Evolutionary conservation across 805 yeast species (phyloP).

Genomic region (Candida silvicultrix): DNA sequence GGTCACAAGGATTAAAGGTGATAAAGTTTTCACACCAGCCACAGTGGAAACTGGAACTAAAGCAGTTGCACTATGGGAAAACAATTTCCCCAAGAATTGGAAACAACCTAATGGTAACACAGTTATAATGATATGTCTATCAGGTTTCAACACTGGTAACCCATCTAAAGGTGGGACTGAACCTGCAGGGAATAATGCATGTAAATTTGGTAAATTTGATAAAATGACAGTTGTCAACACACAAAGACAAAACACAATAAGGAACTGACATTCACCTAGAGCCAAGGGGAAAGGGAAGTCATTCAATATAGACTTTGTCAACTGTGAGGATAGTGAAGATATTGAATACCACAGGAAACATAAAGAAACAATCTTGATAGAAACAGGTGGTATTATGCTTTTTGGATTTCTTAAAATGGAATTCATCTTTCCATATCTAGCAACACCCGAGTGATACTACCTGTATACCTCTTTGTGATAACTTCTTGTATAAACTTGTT

Average conservation of each 20-base stretch:
- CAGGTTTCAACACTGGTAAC: constrained; percentile 25
- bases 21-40: constrained; percentile 61
- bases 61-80: constrained; percentile 59
- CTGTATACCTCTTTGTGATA: too few species aligned
- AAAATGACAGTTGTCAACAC: constrained; percentile 30
- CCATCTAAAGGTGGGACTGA: constrained; percentile 37
- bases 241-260: constrained; percentile 42
- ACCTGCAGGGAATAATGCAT: constrained; percentile 42
- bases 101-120: constrained; percentile 60
- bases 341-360: constrained; percentile 58
- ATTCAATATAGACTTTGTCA: constrained; percentile 49
- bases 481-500: too few species aligned
- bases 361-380: constrained; percentile 27
- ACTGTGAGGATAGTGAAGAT: constrained; percentile 59
- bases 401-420: constrained; percentile 2
- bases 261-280: constrained; percentile 58
- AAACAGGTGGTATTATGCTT: constrained; percentile 9
- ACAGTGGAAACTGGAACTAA: constrained; percentile 63
- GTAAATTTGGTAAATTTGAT: constrained; percentile 24
- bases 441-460: too few species aligned
- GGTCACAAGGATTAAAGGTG: constrained; percentile 54
- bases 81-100: constrained; percentile 59
- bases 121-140: constrained; percentile 35
- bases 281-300: constrained; percentile 57
- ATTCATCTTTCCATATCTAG: background rate